phyloP scores from a whole-genome alignment of 192 early-diverging fungal genomes.

The Powellomyces hirtus region DNA sequence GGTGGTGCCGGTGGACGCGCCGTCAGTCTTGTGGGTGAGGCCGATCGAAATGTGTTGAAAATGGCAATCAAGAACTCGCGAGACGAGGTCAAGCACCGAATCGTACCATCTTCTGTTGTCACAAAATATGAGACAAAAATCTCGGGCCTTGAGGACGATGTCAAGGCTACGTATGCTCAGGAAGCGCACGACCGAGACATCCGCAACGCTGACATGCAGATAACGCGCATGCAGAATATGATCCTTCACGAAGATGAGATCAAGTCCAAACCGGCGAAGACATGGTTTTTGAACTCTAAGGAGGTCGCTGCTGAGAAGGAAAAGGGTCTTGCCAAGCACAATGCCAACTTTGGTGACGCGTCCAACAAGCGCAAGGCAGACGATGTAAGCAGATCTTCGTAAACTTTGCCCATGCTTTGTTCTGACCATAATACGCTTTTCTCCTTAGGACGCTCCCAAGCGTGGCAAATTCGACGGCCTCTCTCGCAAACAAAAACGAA shows the following conservation, averaged over 20 bases:
- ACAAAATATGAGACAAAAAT: constrained; percentile 73
- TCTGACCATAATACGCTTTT: background rate
- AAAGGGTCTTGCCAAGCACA: constrained; percentile 34
- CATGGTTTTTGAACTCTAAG: constrained; percentile 88
- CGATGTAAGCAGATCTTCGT: constrained; percentile 9
- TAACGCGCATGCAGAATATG: constrained; percentile 82
- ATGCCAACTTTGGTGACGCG: constrained; percentile 19
- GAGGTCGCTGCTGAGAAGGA: constrained; percentile 70
- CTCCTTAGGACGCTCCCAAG: constrained; percentile 26
- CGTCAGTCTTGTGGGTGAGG: constrained; percentile 87
- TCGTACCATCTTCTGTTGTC: constrained; percentile 78
- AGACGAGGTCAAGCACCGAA: constrained; percentile 82
- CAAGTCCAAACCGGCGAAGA: constrained; percentile 79
- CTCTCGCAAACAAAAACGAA: constrained; percentile 46
- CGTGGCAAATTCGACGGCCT: constrained; percentile 44
- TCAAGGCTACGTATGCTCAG: constrained; percentile 45
- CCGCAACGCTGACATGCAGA: constrained; percentile 86
- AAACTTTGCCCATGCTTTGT: background rate
- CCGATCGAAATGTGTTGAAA: constrained; percentile 91
- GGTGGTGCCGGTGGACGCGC: constrained; percentile 82
- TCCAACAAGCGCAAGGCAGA: constrained; percentile 26
- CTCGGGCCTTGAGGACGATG: constrained; percentile 53
- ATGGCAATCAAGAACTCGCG: constrained; percentile 81
- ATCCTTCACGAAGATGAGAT: constrained; percentile 85
- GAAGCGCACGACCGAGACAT: constrained; percentile 77